Evolutionary conservation across 2,329 filamentous ascomycete species (phyloP), one percentile per base, ranked within the genome.

Genomic region (Penicillium sp.): DNA sequence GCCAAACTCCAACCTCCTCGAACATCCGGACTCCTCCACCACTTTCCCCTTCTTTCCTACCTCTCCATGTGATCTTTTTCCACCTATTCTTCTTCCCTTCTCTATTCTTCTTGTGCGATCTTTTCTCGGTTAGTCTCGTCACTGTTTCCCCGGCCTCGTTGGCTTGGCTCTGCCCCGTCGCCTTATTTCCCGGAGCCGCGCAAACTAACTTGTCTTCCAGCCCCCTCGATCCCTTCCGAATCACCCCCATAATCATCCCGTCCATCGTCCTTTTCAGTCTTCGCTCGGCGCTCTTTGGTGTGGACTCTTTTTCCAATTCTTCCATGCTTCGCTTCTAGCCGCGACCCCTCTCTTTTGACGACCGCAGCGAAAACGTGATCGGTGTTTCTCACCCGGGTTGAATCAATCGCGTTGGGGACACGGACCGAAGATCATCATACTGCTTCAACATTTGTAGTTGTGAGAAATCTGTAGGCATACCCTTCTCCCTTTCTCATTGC

Each of bases 171-270:
- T 56, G 55, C 55, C 59, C 50, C 54, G 49, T 55, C 50, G 62
- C 65, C 66, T 65, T 59, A 58, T 18, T 66, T 55, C 58, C 61
- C 62, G 61, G 59, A 66, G 55, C 61, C 66, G 68, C 66, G 67
- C 69, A 68, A 64, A 69, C 70, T 67, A 68, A 68, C 55, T 44
- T 18, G 43, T 58, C 65, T 62, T 74, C 72, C 73, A 73, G 70
- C 71, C 71, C 73, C 69, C 68, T 72, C 64, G 62, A 69, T 71
- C 67, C 71, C 73, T 73, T 72, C 71, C 72, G 68, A 66, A 24
- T 35, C 7, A 40, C 73, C 64, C 71, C 71, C 31, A 3, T 3
- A 22, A 31, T 69, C 65, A 68, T 64, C 65, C 58, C 66, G 58
- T 24, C 39, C 24, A 31, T 55, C 62, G 66, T 62, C 63, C 54